A percentile compares a stretch with the other conserved stretches of the same genome.
phyloP scores from a whole-genome alignment of 2,329 filamentous ascomycete species.

The Diaporthe velutina region DNA sequence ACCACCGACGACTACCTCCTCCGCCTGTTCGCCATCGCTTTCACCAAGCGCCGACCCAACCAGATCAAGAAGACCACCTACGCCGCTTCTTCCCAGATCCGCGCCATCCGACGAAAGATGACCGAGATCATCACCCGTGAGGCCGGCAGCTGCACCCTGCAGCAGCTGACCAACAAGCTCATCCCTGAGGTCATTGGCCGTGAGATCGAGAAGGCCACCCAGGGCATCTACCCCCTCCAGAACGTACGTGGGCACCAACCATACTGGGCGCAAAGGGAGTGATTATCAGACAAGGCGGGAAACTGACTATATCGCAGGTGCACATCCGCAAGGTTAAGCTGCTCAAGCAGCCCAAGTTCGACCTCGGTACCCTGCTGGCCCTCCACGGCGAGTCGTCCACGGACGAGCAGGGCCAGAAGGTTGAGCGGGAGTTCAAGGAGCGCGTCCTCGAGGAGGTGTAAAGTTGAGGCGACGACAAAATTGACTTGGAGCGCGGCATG shows the following conservation, averaged over 20 bases:
- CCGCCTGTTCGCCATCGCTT: slow-evolving; percentile 98
- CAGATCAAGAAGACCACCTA: slow-evolving; percentile 99
- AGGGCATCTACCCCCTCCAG: slow-evolving; percentile 99
- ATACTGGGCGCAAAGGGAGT: neutral
- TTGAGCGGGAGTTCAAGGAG: slow-evolving; percentile 99
- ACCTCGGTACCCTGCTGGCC: slow-evolving; percentile 94
- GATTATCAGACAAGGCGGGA: neutral
- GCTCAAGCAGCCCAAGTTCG: slow-evolving; percentile 98
- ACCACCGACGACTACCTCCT: slow-evolving; percentile 99
- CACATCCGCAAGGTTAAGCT: slow-evolving; percentile 99
- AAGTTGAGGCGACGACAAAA: slow-evolving; percentile 60
- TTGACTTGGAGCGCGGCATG: slow-evolving; percentile 51
- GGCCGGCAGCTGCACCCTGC: slow-evolving; percentile 92
- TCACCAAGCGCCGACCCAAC: slow-evolving; percentile 99
- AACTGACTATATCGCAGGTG: slow-evolving; percentile 70
- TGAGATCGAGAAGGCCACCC: slow-evolving; percentile 99
- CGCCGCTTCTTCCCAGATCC: slow-evolving; percentile 95
- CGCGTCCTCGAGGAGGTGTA: slow-evolving; percentile 93
- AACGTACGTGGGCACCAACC: slow-evolving; percentile 74
- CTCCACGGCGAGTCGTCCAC: slow-evolving; percentile 97
- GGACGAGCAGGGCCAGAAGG: slow-evolving; percentile 98
- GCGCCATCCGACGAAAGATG: slow-evolving; percentile 99
- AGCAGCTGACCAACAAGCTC: slow-evolving; percentile 97
- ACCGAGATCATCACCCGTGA: slow-evolving; percentile 98
- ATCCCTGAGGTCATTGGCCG: slow-evolving; percentile 99